phyloP scores from a whole-genome alignment of 768 basidiomycete genomes.

The Inosperma sp. region DNA sequence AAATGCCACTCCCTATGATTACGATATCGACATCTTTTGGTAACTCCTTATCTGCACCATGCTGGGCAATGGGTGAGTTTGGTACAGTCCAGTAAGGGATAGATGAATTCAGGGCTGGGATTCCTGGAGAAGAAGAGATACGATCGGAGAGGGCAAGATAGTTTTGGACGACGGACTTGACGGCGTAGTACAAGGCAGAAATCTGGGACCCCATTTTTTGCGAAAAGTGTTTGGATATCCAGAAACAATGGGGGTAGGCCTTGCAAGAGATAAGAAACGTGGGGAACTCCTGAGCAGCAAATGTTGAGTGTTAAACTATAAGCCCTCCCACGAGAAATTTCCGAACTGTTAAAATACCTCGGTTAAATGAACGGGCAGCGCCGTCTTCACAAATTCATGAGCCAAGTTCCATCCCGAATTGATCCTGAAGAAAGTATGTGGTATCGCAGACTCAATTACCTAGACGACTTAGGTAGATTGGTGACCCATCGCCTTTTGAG shows the following conservation, averaged over 20 bases:
- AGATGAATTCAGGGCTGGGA: slow-evolving; percentile 54
- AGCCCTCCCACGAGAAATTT: no score
- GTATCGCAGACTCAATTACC: no score
- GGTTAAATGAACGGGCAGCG: no score
- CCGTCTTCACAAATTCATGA: no score
- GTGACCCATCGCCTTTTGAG: no score
- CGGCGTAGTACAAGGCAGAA: slow-evolving; percentile 18
- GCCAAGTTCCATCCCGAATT: no score
- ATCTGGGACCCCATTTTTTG: slow-evolving; percentile 20
- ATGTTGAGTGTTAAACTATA: no score
- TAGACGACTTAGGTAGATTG: no score
- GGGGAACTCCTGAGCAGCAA: background rate
- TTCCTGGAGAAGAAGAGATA: slow-evolving; percentile 41
- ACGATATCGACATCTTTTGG: slow-evolving; percentile 60
- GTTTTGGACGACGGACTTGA: slow-evolving; percentile 18
- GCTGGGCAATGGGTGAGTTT: slow-evolving; percentile 40
- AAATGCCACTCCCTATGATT: slow-evolving; percentile 75
- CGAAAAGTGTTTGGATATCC: background rate
- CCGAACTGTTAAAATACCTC: no score
- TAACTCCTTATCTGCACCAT: slow-evolving; percentile 25
- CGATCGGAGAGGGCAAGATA: slow-evolving; percentile 25
- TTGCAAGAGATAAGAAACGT: background rate
- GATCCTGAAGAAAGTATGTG: no score
- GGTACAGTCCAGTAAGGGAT: slow-evolving; percentile 63
- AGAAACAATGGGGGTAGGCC: background rate